Evolutionary conservation across 1,139 yeast genomes (phyloP), one percentile per base, ranked within the genome.

Genomic region (Kodamaea anthophila): DNA sequence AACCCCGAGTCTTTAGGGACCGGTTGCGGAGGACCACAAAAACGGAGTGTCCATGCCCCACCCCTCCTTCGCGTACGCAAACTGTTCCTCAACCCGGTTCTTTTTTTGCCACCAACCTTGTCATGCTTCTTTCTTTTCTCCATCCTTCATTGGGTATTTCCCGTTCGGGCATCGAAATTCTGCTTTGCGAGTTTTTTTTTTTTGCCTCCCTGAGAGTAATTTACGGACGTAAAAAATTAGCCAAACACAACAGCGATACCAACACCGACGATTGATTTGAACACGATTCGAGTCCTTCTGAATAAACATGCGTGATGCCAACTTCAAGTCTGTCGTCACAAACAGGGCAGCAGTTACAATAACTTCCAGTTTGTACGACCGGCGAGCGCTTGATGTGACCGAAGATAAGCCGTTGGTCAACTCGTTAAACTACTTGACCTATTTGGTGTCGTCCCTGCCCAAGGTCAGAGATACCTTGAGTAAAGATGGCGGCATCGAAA

Each of bases 291-390:
- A n/a, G n/a, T n/a, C n/a, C n/a, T n/a, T n/a, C n/a, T 16, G 9
- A 16, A 6, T 9, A 16, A 9, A 16, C 26, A 87, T 91, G 98
- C 79, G 97, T 60, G 95, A 87, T 50, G 77, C 94, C 30, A 87
- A 87, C 59, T 84, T 81, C 58, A 76, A 84, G 51, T 79, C 88
- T 16, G 74, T 86, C 34, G 60, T 79, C 30, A 70, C 77, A 39
- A 91, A 91, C 60, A 72, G 82, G 52, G 96, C 98, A 5, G 87
- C 96, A 12, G 85, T 88, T 24, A 79, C 91, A 20, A 87, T 91
- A 38, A 82, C 96, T 8, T 75, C 94, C 16, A 77, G 88, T 21
- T 73, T 88, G 23, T 91, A 91, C 51, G 97, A 91, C 56, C 62
- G 97, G 40, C 62, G 97, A 31, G 97, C 97, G 0, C 66, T 91